Evolutionary conservation across 768 basidiomycete genomes (phyloP), one percentile per base, ranked within the genome.

Genomic region (Auricularia sp.): DNA sequence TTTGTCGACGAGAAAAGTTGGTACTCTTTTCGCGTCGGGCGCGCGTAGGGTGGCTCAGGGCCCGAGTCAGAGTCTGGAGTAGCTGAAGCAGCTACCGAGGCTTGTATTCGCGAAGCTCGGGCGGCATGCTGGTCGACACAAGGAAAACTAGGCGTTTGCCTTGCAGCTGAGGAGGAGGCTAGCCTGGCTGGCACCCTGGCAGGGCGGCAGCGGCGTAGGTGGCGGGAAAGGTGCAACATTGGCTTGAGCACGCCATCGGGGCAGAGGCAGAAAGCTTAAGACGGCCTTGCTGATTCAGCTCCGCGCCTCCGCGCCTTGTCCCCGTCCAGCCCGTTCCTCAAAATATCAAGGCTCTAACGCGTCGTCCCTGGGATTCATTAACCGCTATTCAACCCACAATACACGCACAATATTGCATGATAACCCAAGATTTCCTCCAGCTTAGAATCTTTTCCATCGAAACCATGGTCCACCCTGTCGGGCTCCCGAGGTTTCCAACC

Each of bases 101-200:
- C 76, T 61, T 77, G 68, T 39, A 85, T 72, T 39, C 82, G 81
- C 0, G 84, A 86, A 72, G 88, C 83, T 10, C 91, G 80, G 3
- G 79, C 80, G 3, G 87, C 85, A 67, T 93, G 91, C 1, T 89
- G 89, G 64, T 92, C 90, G 21, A 93, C 90, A 68, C 91, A 93
- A 4, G 91, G 79, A 82, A 76, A 93, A 2, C 73, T 71, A 1
- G 78, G 77, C 3, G 29, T 23, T 5, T 14, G 56, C 14, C 36
- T 8, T 18, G 34, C 21, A 16, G 33, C 60, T 21, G 56, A 29
- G 23, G 35, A 35, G 14, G 58, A 29, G 34, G 59, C 62, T 10
- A 23, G 47, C 47, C 21, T 51, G 47, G 18, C 47, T 3, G 14
- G 21, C 47, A 51, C 21, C 47, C 2, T 18, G 47, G 18, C 6